Evolutionary conservation across 2,329 filamentous ascomycete species (phyloP), one percentile per base, ranked within the genome.

Genomic region (Alternaria ventricosa): DNA sequence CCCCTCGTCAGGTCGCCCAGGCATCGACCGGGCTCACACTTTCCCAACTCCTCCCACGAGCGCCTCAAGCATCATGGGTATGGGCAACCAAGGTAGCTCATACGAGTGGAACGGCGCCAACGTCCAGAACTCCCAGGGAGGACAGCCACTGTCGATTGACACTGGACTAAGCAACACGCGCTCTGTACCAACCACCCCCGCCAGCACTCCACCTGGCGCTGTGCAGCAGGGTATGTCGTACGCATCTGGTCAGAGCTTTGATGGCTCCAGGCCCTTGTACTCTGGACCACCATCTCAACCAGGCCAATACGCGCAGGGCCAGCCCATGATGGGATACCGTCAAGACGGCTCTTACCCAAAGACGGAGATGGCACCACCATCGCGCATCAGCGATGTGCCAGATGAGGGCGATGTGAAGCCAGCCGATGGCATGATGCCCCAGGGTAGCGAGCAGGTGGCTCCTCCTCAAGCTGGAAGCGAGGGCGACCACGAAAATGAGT

Each of bases 31-130:
- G 56, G 91, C 94, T 15, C 92, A 97, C 79, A 97, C 94, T 2
- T 97, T 97, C 81, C 94, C 95, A 4, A 97, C 95, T 4, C 95
- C 95, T 36, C 94, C 95, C 1, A 93, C 94, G 1, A 97, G 93
- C 78, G 92, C 94, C n/a, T 96, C 94, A 0, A 93, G 93, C 80
- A 88, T 96, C 49, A 93, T 89, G 82, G 83, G 87, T 65, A 93
- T 97, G 86, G 89, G 89, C 49, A 87, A 87, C 68, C 89, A 91
- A 43, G 91, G 93, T 33, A 86, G 82, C 70, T 91, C 87, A 44
- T 97, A 95, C 79, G 91, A 94, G 76, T 97, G 94, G 92, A 86
- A 87, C 80, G 81, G 82, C 61, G 70, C 74, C 64, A 79, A 78
- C 50, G 79, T 80, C 23, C 78, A 80, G 25, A 81, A 74, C 41